Base-by-base conservation (phyloP, 169 alveolate genomes). In the Theileria orientalis region DNA sequence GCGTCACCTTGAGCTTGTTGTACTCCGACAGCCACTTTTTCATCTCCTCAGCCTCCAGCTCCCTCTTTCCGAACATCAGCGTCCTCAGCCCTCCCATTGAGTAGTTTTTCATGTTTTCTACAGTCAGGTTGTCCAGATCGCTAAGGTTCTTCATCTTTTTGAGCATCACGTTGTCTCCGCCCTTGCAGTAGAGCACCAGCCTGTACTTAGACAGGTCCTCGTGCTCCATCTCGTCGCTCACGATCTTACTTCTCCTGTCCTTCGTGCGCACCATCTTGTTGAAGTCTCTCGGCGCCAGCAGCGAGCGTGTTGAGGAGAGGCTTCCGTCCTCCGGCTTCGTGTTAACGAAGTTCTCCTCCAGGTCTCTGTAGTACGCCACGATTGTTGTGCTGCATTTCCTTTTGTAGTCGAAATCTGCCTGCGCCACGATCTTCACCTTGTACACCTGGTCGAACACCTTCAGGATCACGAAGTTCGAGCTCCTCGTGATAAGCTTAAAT, bases 161-260 rank as follows among this genome's bases (percentile, higher is more conserved):
- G 41, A 92, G 7, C 92, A 96, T 94, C 3, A 92, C 94, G 21
- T 95, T 85, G 76, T 96, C 99, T 37, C 98, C 98, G 9, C 99
- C 99, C 78, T 97, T 96, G 33, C 93, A 83, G 73, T 91, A 91
- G 19, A 95, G 82, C 63, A 89, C 83, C 16, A 91, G 80, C 52
- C 72, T 71, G 74, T 59, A 79, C 51, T 76, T 76, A 37, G 25
- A 40, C 60, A 76, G 76, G 61, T 76, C 85, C n/a, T 52, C 62
- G 2, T 52, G 0, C 32, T 11, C 1, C 52, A 69, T 59, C 57
- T 46, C 83, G 25, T 32, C 69, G 57, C 60, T 78, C 35, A 47
- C 87, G 46, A 8, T 49, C 57, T 11, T 42, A 29, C 66, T 27
- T n/a, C n/a, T n/a, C 52, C 27, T 35, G 57, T 23, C 60, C n/a